These are phyloP conservation scores for Mycena rosella DNA, from an alignment of 768 basidiomycete genomes.

Conservation along the genomic window DNA sequence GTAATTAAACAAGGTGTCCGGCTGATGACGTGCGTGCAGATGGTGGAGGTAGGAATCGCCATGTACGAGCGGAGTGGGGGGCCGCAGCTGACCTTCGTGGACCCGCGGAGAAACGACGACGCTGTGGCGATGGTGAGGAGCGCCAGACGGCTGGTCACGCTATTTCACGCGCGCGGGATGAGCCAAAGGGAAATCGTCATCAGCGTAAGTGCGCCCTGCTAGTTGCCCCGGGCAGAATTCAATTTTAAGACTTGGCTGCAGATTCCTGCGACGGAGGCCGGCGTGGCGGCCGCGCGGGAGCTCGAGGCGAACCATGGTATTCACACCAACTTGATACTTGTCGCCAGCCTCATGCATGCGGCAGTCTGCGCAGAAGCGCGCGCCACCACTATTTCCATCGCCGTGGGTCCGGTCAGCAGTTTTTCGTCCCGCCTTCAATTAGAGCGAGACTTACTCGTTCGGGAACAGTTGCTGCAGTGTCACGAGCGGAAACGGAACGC, in stretches of 20 bases:
- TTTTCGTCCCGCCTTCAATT: background rate
- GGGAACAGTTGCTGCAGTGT: constrained; percentile 54
- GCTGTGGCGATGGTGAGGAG: constrained; percentile 53
- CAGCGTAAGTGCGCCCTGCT: constrained; percentile 55
- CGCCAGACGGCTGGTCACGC: constrained; percentile 54
- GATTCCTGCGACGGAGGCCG: constrained; percentile 71
- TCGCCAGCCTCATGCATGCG: constrained; percentile 68
- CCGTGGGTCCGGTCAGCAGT: constrained; percentile 61
- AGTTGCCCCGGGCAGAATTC: background rate
- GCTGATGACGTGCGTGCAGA: constrained; percentile 44
- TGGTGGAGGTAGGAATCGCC: constrained; percentile 62
- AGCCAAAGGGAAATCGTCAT: constrained; percentile 58
- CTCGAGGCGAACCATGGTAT: constrained; percentile 56
- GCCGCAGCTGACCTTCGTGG: constrained; percentile 64
- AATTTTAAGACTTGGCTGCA: constrained; percentile 39
- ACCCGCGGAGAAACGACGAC: constrained; percentile 59
- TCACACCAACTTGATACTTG: constrained; percentile 63
- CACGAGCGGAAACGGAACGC: constrained; percentile 53
- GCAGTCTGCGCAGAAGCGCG: constrained; percentile 67
- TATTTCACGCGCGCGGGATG: constrained; percentile 57
- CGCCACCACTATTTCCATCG: constrained; percentile 61
- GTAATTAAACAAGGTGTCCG: constrained; percentile 12
- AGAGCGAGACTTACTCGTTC: constrained; percentile 13
- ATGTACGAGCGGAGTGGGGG: constrained; percentile 60
- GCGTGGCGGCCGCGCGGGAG: constrained; percentile 60